Conservation (phyloP, 352 stramenopile genomes). For the Phytophthora hibernalis region DNA sequence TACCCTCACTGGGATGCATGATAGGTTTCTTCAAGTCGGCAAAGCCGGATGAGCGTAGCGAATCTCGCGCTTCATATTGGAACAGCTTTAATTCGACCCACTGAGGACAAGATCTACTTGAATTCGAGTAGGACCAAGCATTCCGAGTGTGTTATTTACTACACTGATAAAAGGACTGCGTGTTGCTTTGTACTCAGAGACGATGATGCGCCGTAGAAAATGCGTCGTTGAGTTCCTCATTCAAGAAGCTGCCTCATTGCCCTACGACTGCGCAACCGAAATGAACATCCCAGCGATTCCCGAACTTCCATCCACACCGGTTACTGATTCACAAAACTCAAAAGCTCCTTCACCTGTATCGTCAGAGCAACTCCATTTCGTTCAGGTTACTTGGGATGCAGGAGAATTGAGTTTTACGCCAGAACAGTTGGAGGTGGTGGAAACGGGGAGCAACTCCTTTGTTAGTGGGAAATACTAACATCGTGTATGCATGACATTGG, state of each 20-base stretch:
- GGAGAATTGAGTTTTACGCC: slow-evolving; percentile 23
- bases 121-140: slow-evolving; percentile 42
- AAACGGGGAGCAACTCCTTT: neutral
- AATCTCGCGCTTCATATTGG: slow-evolving; percentile 51
- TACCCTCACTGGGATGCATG: neutral
- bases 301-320: slow-evolving; percentile 11
- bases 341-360: neutral
- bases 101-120: slow-evolving; percentile 32
- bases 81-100: slow-evolving; percentile 50
- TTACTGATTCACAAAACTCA: neutral
- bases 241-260: slow-evolving; percentile 46
- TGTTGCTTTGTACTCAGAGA: slow-evolving; percentile 15
- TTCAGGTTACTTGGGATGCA: slow-evolving; percentile 51
- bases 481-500: neutral
- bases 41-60: slow-evolving; percentile 52
- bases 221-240: slow-evolving; percentile 59
- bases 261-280: slow-evolving; percentile 54
- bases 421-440: slow-evolving; percentile 36
- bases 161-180: neutral
- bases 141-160: neutral
- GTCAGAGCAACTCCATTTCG: slow-evolving; percentile 35
- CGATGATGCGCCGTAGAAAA: slow-evolving; percentile 41
- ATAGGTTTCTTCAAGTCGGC: slow-evolving; percentile 49
- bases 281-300: slow-evolving; percentile 43
- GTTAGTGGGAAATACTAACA: neutral